Conservation (phyloP, 73 alveolate species). For the Symbiodinium pilosum region DNA sequence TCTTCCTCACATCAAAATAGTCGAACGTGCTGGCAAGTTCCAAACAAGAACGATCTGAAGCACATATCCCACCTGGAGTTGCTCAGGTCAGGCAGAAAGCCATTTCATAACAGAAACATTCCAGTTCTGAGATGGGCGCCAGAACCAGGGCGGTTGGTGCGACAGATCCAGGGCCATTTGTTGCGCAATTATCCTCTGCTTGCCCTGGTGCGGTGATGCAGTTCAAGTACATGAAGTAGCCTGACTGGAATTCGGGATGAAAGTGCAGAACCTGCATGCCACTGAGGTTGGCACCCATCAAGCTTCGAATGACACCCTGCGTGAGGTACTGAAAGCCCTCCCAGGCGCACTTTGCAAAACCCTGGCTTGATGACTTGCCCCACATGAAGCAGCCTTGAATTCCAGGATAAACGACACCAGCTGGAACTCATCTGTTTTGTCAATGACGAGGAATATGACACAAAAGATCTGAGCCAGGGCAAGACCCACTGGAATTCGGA, state of each 20-base stretch:
- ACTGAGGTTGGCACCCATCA: slow-evolving; percentile 30
- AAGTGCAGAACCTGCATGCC: background rate
- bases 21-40: slow-evolving; percentile 37
- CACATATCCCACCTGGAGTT: slow-evolving; percentile 27
- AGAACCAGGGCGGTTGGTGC: background rate
- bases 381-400: too few relatives aligned
- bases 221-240: slow-evolving; percentile 35
- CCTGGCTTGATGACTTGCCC: too few relatives aligned
- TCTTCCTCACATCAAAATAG: too few relatives aligned
- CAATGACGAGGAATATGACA: slow-evolving; percentile 44
- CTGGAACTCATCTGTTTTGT: slow-evolving; percentile 83
- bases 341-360: too few relatives aligned
- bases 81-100: too few relatives aligned
- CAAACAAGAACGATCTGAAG: slow-evolving; percentile 36
- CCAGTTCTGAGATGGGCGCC: background rate
- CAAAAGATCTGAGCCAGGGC: slow-evolving; percentile 30
- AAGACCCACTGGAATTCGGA: background rate
- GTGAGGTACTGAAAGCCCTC: slow-evolving; percentile 91
- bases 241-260: background rate
- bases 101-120: background rate
- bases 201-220: slow-evolving; percentile 44
- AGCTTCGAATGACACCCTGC: slow-evolving; percentile 67
- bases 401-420: slow-evolving; percentile 54
- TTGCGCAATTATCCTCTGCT: slow-evolving; percentile 36
- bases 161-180: slow-evolving; percentile 32